Base-by-base conservation (phyloP, 305 asterid genomes). In the Solanum hybrid region DNA sequence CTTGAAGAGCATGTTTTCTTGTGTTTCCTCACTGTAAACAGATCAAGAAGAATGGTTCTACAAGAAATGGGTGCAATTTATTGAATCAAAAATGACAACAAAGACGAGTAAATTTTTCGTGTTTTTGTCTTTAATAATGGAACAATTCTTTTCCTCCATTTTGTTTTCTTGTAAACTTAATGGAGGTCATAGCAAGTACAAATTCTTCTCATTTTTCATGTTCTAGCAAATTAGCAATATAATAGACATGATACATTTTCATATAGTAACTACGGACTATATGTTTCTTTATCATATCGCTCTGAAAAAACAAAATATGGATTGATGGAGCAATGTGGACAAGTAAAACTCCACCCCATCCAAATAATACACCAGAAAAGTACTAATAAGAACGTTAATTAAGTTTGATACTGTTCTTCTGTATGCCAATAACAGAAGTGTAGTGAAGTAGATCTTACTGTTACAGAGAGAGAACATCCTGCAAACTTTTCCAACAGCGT, bases 1-100 rank as follows among this genome's bases (percentile, higher is more conserved):
- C 95, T 97, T 26, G 96, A 97, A 94, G 94, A 92, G 88, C 97
- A 95, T 72, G 91, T 94, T n/a, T 95, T 91, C 85, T 89, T 96
- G 93, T 95, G 98, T 72, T 92, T 96, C 88, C 94, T 97, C 26
- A 93, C 95, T 89, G 94, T 96, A 78, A 92, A 94, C 89, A 93
- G 97, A 91, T 93, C 96, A 5, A 93, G 97, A 88, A 96, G 94
- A 91, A 89, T 93, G 78, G 92, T 95, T 71, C 86, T 93, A 22
- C 94, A 94, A 79, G 93, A 94, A 90, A 89, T 94, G 90, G 76
- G n/a, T 11, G 88, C 77, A 85, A 85, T 32, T 19, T 85, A 31
- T 31, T 22, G 34, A 85, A 56, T 10, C 5, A 56, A 85, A 79
- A 56, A 32, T 32, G 42, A 51, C 42, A 17, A 56, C 42, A 56